phyloP scores from a whole-genome alignment of 2,329 filamentous ascomycete species.

The Dothiorella sarmentorum region DNA sequence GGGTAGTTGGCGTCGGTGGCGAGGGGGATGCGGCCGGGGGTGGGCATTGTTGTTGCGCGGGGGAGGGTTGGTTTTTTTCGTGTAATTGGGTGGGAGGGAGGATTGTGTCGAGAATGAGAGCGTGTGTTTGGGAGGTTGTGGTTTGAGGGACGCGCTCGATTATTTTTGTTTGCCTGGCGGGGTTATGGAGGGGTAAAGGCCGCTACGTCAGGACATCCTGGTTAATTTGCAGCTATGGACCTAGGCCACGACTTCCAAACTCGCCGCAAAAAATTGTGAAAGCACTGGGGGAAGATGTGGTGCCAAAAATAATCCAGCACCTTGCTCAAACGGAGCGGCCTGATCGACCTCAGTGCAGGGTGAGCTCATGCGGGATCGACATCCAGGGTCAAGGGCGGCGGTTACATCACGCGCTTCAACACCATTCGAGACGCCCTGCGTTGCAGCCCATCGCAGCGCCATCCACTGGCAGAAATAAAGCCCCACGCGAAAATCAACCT shows the following conservation, averaged over 20 bases:
- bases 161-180: background rate
- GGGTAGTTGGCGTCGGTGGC: background rate
- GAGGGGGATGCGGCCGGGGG: background rate
- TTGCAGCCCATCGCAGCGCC: background rate
- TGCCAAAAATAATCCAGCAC: too few relatives aligned
- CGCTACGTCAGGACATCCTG: background rate
- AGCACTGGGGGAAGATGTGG: too few relatives aligned
- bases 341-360: background rate
- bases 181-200: background rate
- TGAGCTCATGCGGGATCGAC: slow-evolving; percentile 2
- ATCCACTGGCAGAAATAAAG: background rate
- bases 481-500: background rate
- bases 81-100: background rate
- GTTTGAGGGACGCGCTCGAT: too few relatives aligned
- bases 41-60: background rate
- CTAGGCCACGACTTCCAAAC: too few relatives aligned
- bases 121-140: too few relatives aligned
- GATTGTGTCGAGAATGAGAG: too few relatives aligned
- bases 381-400: slow-evolving; percentile 1
- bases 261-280: too few relatives aligned
- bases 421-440: background rate
- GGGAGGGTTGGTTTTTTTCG: background rate
- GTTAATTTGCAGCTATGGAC: too few relatives aligned
- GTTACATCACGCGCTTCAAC: slow-evolving; percentile 6
- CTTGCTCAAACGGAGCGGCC: background rate